Base-by-base conservation (phyloP, 177 flowering plant genomes). In the Vitis hybrid region DNA sequence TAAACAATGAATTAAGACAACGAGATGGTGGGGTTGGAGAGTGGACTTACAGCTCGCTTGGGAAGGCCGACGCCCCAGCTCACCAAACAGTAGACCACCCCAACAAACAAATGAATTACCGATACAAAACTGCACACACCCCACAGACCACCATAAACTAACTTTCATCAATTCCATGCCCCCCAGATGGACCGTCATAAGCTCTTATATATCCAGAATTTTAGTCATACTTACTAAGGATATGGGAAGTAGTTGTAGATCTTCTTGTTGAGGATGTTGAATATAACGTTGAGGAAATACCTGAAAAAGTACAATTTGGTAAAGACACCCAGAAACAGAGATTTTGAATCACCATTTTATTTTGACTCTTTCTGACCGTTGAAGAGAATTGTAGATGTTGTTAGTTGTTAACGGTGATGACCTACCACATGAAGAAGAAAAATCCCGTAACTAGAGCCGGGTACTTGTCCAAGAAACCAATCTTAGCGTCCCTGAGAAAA, bases 401-500 rank as follows among this genome's bases (percentile, higher is more conserved):
- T 40, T 40, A 40, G 46, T 5, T 5, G 46, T 1, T 1, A 40
- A 40, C 46, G 46, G 46, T 40, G 46, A 40, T 49, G 57, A 71
- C 88, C 13, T 77, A 93, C 98, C 98, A 93, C 98, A 90, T 92
- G 94, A 92, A 92, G 89, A 93, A 91, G 91, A 93, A 92, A 73
- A 89, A 93, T 0, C 98, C 98, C 67, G 98, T 93, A 62, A 89
- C 84, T 3, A 93, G 84, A 46, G 83, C 79, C 62, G 94, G 98
- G 62, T 91, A 85, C 83, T 88, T 93, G 65, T 80, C 75, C 16
- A 84, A 61, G 74, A 93, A 83, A 32, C 96, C 90, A 8, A 86
- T 83, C 74, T 87, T 85, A 72, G 85, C 80, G 19, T 78, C 70
- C 72, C 88, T 86, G 69, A 67, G 59, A 65, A 65, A 65, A 66